These are phyloP conservation scores for Insectozyma bohioensis DNA, from an alignment of 1,139 yeast genomes.

Conservation along the genomic window DNA sequence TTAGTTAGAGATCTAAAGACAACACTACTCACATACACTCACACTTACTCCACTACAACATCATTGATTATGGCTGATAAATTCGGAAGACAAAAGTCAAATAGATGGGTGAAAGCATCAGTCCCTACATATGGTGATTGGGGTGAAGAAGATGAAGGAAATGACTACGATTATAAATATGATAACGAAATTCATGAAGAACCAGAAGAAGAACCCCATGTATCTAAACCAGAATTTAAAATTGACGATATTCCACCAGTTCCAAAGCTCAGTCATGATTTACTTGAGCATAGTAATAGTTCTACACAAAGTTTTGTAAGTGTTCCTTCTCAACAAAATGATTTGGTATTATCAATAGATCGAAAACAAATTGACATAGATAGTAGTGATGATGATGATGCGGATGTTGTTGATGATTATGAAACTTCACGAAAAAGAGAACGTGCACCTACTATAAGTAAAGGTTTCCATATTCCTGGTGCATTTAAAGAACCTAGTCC, in stretches of 20 bases:
- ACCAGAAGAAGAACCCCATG: constrained; percentile 9
- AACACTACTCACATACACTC: too few relatives aligned
- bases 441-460: too few relatives aligned
- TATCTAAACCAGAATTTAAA: constrained; percentile 15
- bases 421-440: too few relatives aligned
- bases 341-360: constrained; percentile 41
- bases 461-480: too few relatives aligned
- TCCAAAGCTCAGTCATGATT: constrained; percentile 2
- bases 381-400: constrained; percentile 19
- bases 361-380: constrained; percentile 5
- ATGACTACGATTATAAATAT: constrained; percentile 2
- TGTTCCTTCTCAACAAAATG: constrained; percentile 3
- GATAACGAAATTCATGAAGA: not conserved
- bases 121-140: constrained; percentile 63
- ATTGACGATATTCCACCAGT: constrained; percentile 8
- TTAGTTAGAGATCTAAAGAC: too few relatives aligned
- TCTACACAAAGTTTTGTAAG: too few relatives aligned
- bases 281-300: not conserved
- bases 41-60: too few relatives aligned
- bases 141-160: constrained; percentile 31
- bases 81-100: constrained; percentile 57
- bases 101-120: constrained; percentile 56
- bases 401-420: constrained; percentile 16
- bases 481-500: too few relatives aligned
- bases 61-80: constrained; percentile 34